Evolutionary conservation across 2,329 filamentous ascomycete genomes (phyloP), one percentile per base, ranked within the genome.

Genomic region (Fusarium xyrophilum): DNA sequence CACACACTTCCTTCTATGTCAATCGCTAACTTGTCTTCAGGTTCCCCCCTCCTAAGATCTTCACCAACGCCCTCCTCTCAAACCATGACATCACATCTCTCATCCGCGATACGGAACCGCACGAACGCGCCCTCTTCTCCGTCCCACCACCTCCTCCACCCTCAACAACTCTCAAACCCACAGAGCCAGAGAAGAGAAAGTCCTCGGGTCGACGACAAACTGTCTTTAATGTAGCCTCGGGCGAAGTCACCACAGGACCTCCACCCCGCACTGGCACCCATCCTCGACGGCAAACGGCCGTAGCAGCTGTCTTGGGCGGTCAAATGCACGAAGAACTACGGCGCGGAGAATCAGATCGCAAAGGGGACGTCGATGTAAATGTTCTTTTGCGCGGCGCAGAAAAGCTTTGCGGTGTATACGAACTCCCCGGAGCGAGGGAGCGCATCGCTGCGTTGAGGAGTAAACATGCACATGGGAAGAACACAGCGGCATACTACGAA

Each of bases 111-210:
- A 97, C 95, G 6, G 96, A 99, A 79, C 82, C 91, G 25, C 95
- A 98, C 81, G 96, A 99, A 79, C 91, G 94, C 74, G 95, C 95
- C 10, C 88, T 99, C 21, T 99, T 98, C 82, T 96, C 95, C 38
- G 90, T 97, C 1, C 93, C 95, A 2, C 89, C 92, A 1, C 89
- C 91, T 0, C 88, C 91, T 2, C 85, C 75, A 40, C 81, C 74
- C 52, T 79, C 75, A 67, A 82, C 73, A 54, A 67, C 60, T 39
- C 55, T 69, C 14, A 70, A 74, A 13, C 76, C 78, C 73, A 73
- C 81, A 73, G 77, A 84, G 70, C 74, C 78, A 39, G 71, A 78
- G 74, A 67, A 72, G 47, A 61, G 80, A 77, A 76, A 78, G 33
- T 69, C 79, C 27, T 74, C 79, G 7, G 79, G 78, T 39, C 84